Evolutionary conservation across 2,329 filamentous ascomycete species (phyloP).

Genomic region (Fusarium foetens): DNA sequence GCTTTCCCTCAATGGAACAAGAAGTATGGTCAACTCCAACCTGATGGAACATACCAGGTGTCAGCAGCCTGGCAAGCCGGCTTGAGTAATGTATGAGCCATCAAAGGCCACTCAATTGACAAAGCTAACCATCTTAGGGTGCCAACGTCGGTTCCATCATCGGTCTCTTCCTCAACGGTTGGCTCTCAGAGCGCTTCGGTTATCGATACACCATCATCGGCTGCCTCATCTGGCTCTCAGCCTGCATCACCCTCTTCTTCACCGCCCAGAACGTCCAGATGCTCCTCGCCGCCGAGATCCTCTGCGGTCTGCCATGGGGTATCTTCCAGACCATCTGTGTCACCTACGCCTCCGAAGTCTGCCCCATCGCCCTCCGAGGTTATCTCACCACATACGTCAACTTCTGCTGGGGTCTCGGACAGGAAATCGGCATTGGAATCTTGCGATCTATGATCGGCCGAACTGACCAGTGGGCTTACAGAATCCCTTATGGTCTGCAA

Average conservation of each 20-base stretch:
- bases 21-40: slow-evolving; percentile 32
- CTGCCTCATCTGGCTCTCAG: slow-evolving; percentile 30
- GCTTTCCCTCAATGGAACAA: slow-evolving; percentile 38
- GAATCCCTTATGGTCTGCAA: slow-evolving; percentile 77
- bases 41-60: slow-evolving; percentile 34
- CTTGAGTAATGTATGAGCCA: slow-evolving; percentile 28
- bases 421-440: slow-evolving; percentile 78
- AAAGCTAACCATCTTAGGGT: slow-evolving; percentile 11
- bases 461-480: slow-evolving; percentile 74
- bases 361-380: slow-evolving; percentile 75
- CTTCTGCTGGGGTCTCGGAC: slow-evolving; percentile 80
- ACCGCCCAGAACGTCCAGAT: slow-evolving; percentile 38
- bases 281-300: slow-evolving; percentile 37
- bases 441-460: slow-evolving; percentile 74
- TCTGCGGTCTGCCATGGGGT: slow-evolving; percentile 38
- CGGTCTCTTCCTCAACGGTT: slow-evolving; percentile 38
- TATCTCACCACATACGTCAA: slow-evolving; percentile 80
- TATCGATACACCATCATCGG: slow-evolving; percentile 40
- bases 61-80: slow-evolving; percentile 39
- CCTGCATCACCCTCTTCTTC: slow-evolving; percentile 39
- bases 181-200: slow-evolving; percentile 32
- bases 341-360: slow-evolving; percentile 69
- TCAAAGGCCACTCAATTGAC: rapidly evolving
- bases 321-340: slow-evolving; percentile 42
- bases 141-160: slow-evolving; percentile 38